phyloP scores from a whole-genome alignment of 768 basidiomycete genomes.

The Tricholoma sp. region DNA sequence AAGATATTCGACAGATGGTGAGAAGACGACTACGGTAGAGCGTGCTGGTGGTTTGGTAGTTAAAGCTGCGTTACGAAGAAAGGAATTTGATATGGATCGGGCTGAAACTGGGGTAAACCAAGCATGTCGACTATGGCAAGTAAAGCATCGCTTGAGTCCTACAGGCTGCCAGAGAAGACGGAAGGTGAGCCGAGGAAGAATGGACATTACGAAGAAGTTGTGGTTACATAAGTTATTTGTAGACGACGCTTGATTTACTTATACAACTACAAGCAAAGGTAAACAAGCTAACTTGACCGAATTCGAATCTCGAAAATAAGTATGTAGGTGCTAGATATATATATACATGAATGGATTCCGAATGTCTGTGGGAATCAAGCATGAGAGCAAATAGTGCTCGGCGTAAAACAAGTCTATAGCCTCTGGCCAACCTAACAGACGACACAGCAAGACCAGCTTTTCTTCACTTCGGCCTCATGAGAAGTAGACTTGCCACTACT shows the following conservation, averaged over 20 bases:
- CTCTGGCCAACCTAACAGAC: conserved; percentile 41
- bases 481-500: conserved; percentile 42
- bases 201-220: conserved; percentile 5
- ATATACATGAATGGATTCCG: conserved; percentile 15
- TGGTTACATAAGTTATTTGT: background rate
- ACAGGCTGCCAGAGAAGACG: conserved; percentile 6
- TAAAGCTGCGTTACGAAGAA: conserved; percentile 26
- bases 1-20: conserved; percentile 50
- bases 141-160: background rate
- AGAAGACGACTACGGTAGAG: conserved; percentile 43
- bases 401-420: background rate
- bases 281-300: background rate
- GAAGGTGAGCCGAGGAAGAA: conserved; percentile 9
- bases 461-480: conserved; percentile 41
- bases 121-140: background rate
- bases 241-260: background rate
- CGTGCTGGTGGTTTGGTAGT: conserved; percentile 39
- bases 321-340: conserved; percentile 21
- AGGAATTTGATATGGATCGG: conserved; percentile 17
- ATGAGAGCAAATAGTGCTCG: conserved; percentile 1
- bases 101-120: conserved; percentile 1
- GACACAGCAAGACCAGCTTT: conserved; percentile 68
- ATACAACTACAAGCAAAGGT: background rate
- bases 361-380: conserved; percentile 18
- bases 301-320: conserved; percentile 19